phyloP scores from a whole-genome alignment of 148 eudicot species.

The Rhododendron henanense region DNA sequence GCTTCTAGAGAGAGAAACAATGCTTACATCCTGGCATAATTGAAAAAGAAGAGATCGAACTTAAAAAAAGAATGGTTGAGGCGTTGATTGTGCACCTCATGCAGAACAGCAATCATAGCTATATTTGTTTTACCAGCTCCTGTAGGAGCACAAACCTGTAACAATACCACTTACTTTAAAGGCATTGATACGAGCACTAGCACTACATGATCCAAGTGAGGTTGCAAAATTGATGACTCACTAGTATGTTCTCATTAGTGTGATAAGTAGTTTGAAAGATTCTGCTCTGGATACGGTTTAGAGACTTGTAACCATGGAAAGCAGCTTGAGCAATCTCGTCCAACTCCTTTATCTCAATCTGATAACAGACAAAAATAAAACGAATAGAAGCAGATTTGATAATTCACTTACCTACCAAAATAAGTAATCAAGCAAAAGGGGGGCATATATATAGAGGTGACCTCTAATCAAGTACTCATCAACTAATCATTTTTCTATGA shows the following conservation, averaged over 20 bases:
- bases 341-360: slow-evolving; percentile 92
- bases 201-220: not conserved
- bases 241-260: slow-evolving; percentile 85
- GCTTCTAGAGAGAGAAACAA: not conserved
- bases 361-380: slow-evolving; percentile 20
- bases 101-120: slow-evolving; percentile 91
- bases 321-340: slow-evolving; percentile 99
- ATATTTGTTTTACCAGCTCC: slow-evolving; percentile 99
- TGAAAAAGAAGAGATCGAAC: not conserved
- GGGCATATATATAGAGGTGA: not conserved
- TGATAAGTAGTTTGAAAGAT: slow-evolving; percentile 79
- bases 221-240: slow-evolving; percentile 33
- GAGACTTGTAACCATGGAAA: slow-evolving; percentile 84
- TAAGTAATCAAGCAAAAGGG: not conserved
- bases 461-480: not conserved
- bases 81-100: slow-evolving; percentile 53
- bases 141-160: slow-evolving; percentile 96
- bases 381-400: not conserved
- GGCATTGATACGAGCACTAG: not conserved
- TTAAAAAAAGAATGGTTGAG: not conserved
- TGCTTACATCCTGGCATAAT: not conserved
- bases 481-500: not conserved
- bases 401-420: not conserved
- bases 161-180: slow-evolving; percentile 16
- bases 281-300: slow-evolving; percentile 97